These are phyloP conservation scores for Chernovozyma aurita DNA, from an alignment of 1,139 yeast species.

Conservation along the genomic window DNA sequence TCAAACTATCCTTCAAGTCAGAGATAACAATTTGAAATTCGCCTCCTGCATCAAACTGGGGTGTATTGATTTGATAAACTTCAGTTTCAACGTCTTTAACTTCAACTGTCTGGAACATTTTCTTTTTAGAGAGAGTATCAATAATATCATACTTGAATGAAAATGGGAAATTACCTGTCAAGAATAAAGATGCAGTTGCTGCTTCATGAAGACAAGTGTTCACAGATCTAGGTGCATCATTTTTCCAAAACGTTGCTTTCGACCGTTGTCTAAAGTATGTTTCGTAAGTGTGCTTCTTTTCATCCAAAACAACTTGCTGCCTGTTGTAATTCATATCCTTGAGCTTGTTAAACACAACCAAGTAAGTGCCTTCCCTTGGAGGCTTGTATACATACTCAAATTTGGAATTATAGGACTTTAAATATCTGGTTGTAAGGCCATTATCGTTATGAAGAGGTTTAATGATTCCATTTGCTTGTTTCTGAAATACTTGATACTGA, in stretches of 20 bases:
- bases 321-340: slow-evolving; percentile 51
- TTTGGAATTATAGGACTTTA: slow-evolving; percentile 18
- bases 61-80: slow-evolving; percentile 44
- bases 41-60: slow-evolving; percentile 61
- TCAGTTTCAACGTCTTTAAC: slow-evolving; percentile 40
- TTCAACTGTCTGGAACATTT: slow-evolving; percentile 41
- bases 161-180: slow-evolving; percentile 81
- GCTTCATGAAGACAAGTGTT: slow-evolving; percentile 39
- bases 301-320: slow-evolving; percentile 28
- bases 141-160: slow-evolving; percentile 50
- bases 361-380: slow-evolving; percentile 73
- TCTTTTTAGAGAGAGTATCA: slow-evolving; percentile 31
- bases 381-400: slow-evolving; percentile 68
- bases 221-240: slow-evolving; percentile 8
- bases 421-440: slow-evolving; percentile 24
- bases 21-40: slow-evolving; percentile 58
- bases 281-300: slow-evolving; percentile 38
- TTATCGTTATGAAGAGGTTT: slow-evolving; percentile 28
- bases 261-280: slow-evolving; percentile 52
- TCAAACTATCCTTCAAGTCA: slow-evolving; percentile 65
- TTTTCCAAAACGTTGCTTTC: slow-evolving; percentile 27
- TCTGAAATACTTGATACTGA: slow-evolving; percentile 56
- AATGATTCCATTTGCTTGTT: slow-evolving; percentile 25
- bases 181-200: slow-evolving; percentile 44
- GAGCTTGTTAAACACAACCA: slow-evolving; percentile 59